Evolutionary conservation across 148 eudicot species (phyloP).

Genomic region (Nepenthes gracilis): DNA sequence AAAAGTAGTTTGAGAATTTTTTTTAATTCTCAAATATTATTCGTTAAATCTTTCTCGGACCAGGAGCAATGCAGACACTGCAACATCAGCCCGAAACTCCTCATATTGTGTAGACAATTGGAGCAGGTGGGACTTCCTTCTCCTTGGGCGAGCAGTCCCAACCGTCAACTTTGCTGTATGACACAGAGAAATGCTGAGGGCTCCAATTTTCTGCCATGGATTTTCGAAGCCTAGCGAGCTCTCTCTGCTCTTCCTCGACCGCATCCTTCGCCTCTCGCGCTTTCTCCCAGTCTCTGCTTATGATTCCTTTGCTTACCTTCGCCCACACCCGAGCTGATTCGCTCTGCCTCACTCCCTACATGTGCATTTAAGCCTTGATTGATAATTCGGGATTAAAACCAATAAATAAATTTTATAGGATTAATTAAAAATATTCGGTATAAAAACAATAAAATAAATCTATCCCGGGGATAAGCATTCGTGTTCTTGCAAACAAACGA

Average conservation of each 20-base stretch:
- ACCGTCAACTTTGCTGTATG: constrained; percentile 30
- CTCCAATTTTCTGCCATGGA: constrained; percentile 34
- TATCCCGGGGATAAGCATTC: too few relatives aligned
- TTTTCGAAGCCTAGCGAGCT: constrained; percentile 29
- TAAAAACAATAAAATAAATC: too few relatives aligned
- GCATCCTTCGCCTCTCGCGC: constrained; percentile 57
- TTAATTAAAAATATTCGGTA: too few relatives aligned
- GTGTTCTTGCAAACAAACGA: not conserved
- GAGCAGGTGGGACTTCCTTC: constrained; percentile 47
- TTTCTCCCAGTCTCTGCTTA: constrained; percentile 56
- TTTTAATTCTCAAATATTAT: too few relatives aligned
- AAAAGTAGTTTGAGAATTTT: too few relatives aligned
- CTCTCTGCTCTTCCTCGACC: constrained; percentile 55
- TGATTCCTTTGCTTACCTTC: constrained; percentile 52
- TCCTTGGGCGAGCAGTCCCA: constrained; percentile 59
- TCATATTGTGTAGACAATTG: constrained; percentile 60
- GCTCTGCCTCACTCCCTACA: constrained; percentile 36
- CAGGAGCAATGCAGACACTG: too few relatives aligned
- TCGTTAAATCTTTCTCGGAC: too few relatives aligned
- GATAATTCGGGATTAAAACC: too few relatives aligned
- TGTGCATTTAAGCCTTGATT: too few relatives aligned
- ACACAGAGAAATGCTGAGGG: constrained; percentile 53
- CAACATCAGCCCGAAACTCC: too few relatives aligned
- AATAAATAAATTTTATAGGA: too few relatives aligned
- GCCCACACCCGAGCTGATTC: constrained; percentile 74